These are phyloP conservation scores for Chrysanthemum makinoi DNA, from an alignment of 129 eudicot genomes.

Conservation along the genomic window DNA sequence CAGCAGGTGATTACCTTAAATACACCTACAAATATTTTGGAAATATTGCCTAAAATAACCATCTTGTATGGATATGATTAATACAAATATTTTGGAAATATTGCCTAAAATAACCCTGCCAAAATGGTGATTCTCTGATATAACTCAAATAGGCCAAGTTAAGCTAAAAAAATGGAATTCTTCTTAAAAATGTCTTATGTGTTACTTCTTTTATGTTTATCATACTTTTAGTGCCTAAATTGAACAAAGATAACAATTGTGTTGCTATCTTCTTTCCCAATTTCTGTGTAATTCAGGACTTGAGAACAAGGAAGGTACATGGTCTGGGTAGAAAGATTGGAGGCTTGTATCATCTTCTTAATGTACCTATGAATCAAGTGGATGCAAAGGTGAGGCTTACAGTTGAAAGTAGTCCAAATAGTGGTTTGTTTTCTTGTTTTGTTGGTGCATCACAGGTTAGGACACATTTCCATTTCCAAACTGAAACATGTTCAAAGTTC, in stretches of 20 bases:
- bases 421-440: neutral
- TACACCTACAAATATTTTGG: neutral
- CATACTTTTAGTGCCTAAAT: neutral
- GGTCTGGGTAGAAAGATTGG: neutral
- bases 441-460: neutral
- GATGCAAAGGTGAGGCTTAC: neutral
- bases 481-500: too few relatives aligned
- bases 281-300: neutral
- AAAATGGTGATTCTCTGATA: too few relatives aligned
- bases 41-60: neutral
- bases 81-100: too few relatives aligned
- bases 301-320: neutral
- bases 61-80: too few relatives aligned
- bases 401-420: too few relatives aligned
- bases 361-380: neutral
- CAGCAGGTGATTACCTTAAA: neutral
- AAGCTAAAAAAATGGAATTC: too few relatives aligned
- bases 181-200: too few relatives aligned
- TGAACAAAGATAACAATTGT: neutral
- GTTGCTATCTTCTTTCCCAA: neutral
- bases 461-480: too few relatives aligned
- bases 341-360: neutral
- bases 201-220: too few relatives aligned
- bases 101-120: too few relatives aligned
- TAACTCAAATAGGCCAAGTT: too few relatives aligned